phyloP scores from a whole-genome alignment of 192 early-diverging fungal genomes.

The Coemansia sp. region DNA sequence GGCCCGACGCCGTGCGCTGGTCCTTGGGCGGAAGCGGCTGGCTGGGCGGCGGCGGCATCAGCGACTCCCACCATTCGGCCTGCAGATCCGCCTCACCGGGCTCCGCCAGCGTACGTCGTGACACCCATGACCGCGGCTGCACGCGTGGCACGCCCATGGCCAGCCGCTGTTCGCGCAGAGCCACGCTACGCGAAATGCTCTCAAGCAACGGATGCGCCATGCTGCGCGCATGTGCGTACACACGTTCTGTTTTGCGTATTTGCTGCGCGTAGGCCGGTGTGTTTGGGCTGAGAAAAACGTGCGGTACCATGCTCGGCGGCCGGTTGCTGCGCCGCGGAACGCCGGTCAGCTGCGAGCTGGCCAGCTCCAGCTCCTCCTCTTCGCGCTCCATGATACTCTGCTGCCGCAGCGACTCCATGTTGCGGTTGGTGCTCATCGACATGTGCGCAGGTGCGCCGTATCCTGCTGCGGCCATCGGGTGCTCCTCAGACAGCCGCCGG shows the following conservation, averaged over 20 bases:
- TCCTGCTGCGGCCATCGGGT: neutral
- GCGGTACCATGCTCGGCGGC: conserved; percentile 34
- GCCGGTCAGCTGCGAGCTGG: conserved; percentile 39
- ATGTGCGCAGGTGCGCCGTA: conserved; percentile 10
- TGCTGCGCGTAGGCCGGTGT: conserved; percentile 43
- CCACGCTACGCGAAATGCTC: conserved; percentile 43
- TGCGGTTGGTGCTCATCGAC: conserved; percentile 41
- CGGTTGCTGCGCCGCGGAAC: conserved; percentile 42
- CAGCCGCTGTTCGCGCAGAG: conserved; percentile 37
- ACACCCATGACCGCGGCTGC: conserved; percentile 20
- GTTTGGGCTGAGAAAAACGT: conserved; percentile 36
- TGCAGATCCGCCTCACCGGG: conserved; percentile 19
- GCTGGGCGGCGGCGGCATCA: conserved; percentile 40
- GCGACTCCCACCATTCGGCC: conserved; percentile 47
- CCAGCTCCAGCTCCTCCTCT: conserved; percentile 42
- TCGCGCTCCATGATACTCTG: conserved; percentile 50
- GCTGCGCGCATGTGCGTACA: conserved; percentile 34
- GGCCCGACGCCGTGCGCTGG: conserved; percentile 10
- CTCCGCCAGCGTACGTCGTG: conserved; percentile 27
- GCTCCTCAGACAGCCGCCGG: conserved; percentile 5
- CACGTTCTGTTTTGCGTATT: conserved; percentile 37
- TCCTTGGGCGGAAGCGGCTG: conserved; percentile 7
- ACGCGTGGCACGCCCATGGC: conserved; percentile 21
- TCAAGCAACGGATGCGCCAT: conserved; percentile 39
- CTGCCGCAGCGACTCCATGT: conserved; percentile 55